Percentiles rank a stretch among this genome's conserved stretches.
Evolutionary conservation across 257 asterid species (phyloP).

Genomic region (Fraxinus quadrangulata): DNA sequence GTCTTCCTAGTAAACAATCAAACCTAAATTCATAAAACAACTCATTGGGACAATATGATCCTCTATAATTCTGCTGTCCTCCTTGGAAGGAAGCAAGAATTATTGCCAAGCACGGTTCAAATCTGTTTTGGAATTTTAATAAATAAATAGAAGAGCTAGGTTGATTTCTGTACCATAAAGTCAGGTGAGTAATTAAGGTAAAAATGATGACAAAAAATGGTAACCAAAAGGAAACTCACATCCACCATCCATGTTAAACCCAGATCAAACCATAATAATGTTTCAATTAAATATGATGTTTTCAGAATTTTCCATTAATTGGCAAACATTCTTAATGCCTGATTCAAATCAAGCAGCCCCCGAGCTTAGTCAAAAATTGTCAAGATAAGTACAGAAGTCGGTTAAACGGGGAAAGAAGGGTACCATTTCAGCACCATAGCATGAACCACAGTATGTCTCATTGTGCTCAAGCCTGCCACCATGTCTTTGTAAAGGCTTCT

Average conservation of each 20-base stretch:
- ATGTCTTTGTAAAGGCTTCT: slow-evolving; percentile 93
- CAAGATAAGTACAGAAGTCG: slow-evolving; percentile 21
- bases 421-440: slow-evolving; percentile 98
- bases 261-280: background rate
- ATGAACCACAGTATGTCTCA: slow-evolving; percentile 95
- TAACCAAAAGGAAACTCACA: background rate
- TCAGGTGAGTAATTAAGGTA: background rate
- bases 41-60: background rate
- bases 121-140: background rate
- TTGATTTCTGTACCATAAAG: background rate
- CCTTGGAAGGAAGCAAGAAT: background rate
- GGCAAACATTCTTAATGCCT: background rate
- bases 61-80: background rate
- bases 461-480: slow-evolving; percentile 97
- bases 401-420: slow-evolving; percentile 13
- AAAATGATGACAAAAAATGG: background rate
- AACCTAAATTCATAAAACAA: background rate
- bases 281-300: background rate
- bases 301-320: background rate
- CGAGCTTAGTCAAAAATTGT: background rate
- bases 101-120: background rate
- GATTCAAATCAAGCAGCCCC: background rate
- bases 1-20: background rate
- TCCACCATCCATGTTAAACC: background rate
- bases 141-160: background rate